Evolutionary conservation across 176 grass and related monocot genomes (phyloP).

Genomic region (Hyparrhenia diplandra): DNA sequence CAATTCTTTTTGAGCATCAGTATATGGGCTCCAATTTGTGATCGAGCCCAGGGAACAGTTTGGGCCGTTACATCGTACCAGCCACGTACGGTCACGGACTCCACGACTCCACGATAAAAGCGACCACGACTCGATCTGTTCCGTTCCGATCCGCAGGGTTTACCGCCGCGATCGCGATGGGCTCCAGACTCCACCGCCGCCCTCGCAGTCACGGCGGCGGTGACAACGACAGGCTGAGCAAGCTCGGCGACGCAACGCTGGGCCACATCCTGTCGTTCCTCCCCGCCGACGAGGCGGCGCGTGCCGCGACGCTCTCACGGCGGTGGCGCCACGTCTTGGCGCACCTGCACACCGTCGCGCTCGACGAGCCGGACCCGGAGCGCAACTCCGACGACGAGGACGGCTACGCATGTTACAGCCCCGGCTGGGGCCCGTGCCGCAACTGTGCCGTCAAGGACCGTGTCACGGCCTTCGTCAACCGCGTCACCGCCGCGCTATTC

Average conservation of each 20-base stretch:
- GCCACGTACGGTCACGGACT: no score
- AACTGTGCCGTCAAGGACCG: not conserved
- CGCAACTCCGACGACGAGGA: no score
- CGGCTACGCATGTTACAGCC: not conserved
- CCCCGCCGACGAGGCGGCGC: not conserved
- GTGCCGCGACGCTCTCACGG: not conserved
- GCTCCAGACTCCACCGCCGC: not conserved
- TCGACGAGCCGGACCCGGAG: not conserved
- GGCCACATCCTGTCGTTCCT: slow-evolving; percentile 27
- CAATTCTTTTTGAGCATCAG: no score
- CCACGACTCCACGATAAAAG: no score
- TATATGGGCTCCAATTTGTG: no score
- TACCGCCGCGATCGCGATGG: not conserved
- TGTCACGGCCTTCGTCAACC: not conserved
- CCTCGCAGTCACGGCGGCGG: not conserved
- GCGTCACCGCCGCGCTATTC: not conserved
- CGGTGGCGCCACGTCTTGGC: not conserved
- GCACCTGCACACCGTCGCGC: slow-evolving; percentile 3
- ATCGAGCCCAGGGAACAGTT: no score
- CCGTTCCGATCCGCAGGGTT: no score
- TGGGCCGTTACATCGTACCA: no score
- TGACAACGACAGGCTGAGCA: not conserved
- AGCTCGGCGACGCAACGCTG: not conserved
- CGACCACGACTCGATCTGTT: no score
- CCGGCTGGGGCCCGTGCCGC: rapidly evolving